Evolutionary conservation across 257 asterid species (phyloP), one percentile per base, ranked within the genome.

Genomic region (Marsdenia floribunda): DNA sequence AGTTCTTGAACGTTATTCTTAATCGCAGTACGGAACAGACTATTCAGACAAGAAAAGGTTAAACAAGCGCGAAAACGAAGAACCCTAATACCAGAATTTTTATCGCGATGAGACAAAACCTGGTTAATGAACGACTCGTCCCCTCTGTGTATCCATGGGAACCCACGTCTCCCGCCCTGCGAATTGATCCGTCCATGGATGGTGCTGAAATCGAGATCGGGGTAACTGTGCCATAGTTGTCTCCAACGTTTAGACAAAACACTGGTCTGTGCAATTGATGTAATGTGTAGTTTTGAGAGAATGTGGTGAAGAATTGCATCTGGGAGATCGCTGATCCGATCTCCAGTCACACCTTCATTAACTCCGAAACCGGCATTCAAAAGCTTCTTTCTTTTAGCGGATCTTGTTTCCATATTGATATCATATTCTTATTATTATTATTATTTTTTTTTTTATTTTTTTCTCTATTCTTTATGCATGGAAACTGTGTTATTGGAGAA

Each of bases 331-430:
- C 93, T 93, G 85, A 93, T 85, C 29, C 85, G 83, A 68, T 93
- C 97, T 29, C 75, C 86, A 6, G 49, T 1, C 8, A 44, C 49
- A 2, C 49, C 22, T 13, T 50, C 68, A 13, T 63, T 61, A 7
- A 47, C 9, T 9, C 70, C 76, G 14, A 21, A 29, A 73, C 29
- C 50, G 64, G 44, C 67, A 46, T 72, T 46, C 9, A 61, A 59
- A 22, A 74, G 85, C 76, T 77, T 91, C 74, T 84, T 93, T 74
- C 86, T 82, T 82, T 88, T 93, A 2, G 86, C 85, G 18, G 93
- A 91, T 89, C 97, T 81, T 53, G 98, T 91, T 83, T 93, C 97
- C 98, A 93, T n/a, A n/a, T 93, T 68, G 82, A 44, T 63, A 73
- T 38, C 21, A 8, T 6, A 3, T n/a, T n/a, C n/a, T n/a, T n/a